These are phyloP conservation scores for Microascus cirrosus DNA, from an alignment of 2,329 filamentous ascomycete genomes.

Conservation along the genomic window DNA sequence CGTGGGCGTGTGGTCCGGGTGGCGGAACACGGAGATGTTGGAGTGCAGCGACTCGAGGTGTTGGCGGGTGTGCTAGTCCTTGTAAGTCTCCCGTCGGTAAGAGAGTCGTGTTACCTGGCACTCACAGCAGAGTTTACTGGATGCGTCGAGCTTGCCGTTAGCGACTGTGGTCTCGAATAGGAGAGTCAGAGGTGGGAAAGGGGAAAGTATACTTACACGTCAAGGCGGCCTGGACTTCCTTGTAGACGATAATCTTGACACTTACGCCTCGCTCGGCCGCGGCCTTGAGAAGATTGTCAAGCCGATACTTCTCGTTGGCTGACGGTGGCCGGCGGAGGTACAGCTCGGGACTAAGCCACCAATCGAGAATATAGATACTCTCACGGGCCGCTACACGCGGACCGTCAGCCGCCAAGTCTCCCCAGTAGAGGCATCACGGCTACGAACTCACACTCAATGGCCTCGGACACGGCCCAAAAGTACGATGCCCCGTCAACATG, in stretches of 20 bases:
- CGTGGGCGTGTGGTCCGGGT: conserved; percentile 78
- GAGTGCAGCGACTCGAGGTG: conserved; percentile 64
- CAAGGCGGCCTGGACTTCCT: conserved; percentile 74
- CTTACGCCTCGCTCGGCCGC: conserved; percentile 77
- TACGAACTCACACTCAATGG: conserved; percentile 46
- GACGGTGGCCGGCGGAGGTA: conserved; percentile 77
- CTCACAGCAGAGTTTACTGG: conserved; percentile 14
- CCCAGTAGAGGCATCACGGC: neutral
- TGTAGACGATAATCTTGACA: conserved; percentile 82
- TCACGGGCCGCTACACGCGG: conserved; percentile 49
- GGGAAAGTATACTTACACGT: conserved; percentile 48
- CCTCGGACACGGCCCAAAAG: conserved; percentile 74
- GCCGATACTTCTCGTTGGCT: conserved; percentile 69
- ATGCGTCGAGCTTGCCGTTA: neutral
- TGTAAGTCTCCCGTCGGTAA: neutral
- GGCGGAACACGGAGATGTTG: conserved; percentile 81
- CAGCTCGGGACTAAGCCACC: conserved; percentile 84
- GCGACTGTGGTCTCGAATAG: neutral
- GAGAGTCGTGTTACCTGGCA: neutral
- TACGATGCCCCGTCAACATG: conserved; percentile 77
- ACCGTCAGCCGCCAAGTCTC: neutral
- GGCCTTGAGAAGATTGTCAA: conserved; percentile 72
- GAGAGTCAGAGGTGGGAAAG: neutral
- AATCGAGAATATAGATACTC: conserved; percentile 77
- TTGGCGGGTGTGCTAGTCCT: conserved; percentile 63